phyloP scores from a whole-genome alignment of 2,329 filamentous ascomycete species.

The Graphilbum ipis-grandicollis region DNA sequence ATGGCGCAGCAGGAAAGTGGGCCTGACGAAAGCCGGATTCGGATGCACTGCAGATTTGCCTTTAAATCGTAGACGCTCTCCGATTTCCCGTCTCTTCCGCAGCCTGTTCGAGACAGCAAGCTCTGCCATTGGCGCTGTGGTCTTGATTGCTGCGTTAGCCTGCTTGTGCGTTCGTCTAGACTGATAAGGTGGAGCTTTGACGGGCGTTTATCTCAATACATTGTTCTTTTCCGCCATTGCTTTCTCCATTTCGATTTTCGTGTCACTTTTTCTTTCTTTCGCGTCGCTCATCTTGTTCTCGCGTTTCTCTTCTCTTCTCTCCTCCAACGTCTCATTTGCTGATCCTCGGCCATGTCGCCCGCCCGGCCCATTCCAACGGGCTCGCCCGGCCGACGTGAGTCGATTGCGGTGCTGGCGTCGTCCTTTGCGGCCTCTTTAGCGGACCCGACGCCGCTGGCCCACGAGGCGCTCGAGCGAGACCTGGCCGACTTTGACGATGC shows the following conservation, averaged over 20 bases:
- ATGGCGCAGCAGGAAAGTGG: no score
- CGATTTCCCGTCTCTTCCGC: no score
- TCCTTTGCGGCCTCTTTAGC: conserved; percentile 18
- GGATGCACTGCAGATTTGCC: no score
- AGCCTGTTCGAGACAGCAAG: no score
- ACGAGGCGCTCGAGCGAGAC: conserved; percentile 48
- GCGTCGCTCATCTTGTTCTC: background rate
- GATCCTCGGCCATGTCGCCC: background rate
- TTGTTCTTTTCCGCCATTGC: no score
- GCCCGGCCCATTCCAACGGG: background rate
- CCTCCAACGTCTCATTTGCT: background rate
- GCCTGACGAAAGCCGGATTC: no score
- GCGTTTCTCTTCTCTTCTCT: background rate
- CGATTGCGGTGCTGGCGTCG: conserved; percentile 3
- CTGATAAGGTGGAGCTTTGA: no score
- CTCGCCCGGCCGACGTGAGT: background rate
- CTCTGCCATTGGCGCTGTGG: no score
- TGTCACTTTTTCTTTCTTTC: background rate
- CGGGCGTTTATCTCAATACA: no score
- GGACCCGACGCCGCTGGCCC: conserved; percentile 46
- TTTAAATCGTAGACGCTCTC: no score
- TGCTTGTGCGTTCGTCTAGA: no score
- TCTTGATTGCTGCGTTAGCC: no score
- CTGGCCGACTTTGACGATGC: conserved; percentile 47
- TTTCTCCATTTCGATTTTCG: background rate